These are phyloP conservation scores for Termitomyces sp. DNA, from an alignment of 768 basidiomycete species.

Conservation along the genomic window DNA sequence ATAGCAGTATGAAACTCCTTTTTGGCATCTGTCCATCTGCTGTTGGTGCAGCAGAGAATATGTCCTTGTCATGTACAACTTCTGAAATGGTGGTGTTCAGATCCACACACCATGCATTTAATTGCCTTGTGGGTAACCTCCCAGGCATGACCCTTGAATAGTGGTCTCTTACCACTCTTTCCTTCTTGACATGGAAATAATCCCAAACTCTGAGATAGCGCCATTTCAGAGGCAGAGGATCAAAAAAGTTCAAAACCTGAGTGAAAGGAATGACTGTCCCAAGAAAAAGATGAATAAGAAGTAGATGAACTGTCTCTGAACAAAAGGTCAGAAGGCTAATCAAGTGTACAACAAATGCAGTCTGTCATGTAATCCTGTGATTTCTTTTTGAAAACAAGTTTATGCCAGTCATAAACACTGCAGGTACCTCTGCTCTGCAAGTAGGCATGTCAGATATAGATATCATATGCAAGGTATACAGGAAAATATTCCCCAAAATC, in stretches of 20 bases:
- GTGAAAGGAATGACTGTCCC: too few species aligned
- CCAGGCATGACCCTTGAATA: too few species aligned
- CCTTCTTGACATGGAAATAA: not conserved
- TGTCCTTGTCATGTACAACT: rapidly evolving
- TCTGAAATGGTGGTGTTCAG: not conserved
- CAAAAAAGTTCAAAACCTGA: not conserved
- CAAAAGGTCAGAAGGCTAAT: not conserved
- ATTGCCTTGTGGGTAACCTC: not conserved
- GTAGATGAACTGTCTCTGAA: too few species aligned
- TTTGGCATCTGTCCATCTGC: not conserved
- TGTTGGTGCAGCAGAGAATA: not conserved
- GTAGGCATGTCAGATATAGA: not conserved
- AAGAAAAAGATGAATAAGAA: too few species aligned
- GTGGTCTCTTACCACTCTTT: too few species aligned
- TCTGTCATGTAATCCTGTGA: not conserved
- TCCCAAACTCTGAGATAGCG: not conserved
- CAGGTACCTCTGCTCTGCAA: not conserved
- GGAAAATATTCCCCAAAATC: not conserved
- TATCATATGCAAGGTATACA: not conserved
- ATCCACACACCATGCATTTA: not conserved
- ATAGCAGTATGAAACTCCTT: not conserved
- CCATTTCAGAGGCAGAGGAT: not conserved
- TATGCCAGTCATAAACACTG: not conserved
- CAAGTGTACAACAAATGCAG: not conserved
- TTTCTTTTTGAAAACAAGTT: not conserved